Base-by-base conservation (phyloP, 805 yeast genomes). In the Wickerhamomyces subpelliculosus region DNA sequence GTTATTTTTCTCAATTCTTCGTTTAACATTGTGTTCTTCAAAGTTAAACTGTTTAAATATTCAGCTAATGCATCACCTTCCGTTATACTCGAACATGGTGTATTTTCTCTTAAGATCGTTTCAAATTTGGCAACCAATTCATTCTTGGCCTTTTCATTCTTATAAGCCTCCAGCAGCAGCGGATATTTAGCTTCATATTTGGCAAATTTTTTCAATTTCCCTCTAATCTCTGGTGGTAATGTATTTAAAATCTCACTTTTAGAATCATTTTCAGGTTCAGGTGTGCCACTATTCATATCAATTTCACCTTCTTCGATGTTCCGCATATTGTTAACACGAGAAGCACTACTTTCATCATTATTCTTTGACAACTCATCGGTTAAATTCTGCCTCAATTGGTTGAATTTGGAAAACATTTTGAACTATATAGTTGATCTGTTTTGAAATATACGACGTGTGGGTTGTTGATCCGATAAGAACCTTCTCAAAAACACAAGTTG, bases 121-220 rank as follows among this genome's bases (percentile, higher is more conserved):
- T 87, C 96, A 48, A 89, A 82, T 0, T 64, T 52, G 5, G 55
- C 65, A 8, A 88, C 71, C 32, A 80, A 67, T 33, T 73, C 80
- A 2, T 71, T 64, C 49, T 80, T 83, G 35, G 72, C 66, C 62
- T 84, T 86, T 57, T 89, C 96, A 1, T 70, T 64, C 53, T 87
- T 84, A 62, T 86, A 93, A 0, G 97, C 96, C 32, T 82, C 82
- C 36, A 88, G 69, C 13, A 90, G 65, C 31, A 78, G 64, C 0
- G 98, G 98, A 55, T 93, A 90, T 57, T 87, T 88, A 36, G 82
- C 83, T 57, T 90, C 97, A 58, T 89, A 90, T 57, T 87, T 88
- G 40, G 72, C 76, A 52, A 84, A 85, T 62, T 86, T 89, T 39
- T 72, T 71, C 58, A 88, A 60, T 51, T 80, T 83, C 6, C 78